phyloP scores from a whole-genome alignment of 495 filamentous ascomycete species.

The Aspergillus homomorphus region DNA sequence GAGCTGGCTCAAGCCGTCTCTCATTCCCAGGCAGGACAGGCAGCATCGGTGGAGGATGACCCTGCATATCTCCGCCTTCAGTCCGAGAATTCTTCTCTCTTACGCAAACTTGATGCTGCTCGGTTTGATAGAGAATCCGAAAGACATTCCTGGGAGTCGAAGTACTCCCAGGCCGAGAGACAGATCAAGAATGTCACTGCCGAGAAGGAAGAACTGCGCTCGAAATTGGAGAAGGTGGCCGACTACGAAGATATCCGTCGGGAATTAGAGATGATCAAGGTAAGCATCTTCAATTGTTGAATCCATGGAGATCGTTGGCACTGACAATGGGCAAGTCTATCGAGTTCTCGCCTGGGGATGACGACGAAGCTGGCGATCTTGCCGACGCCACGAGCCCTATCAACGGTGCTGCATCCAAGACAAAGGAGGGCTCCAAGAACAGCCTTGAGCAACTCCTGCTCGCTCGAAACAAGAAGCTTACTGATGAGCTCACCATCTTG shows the following conservation, averaged over 20 bases:
- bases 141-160: constrained; percentile 68
- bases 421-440: constrained; percentile 59
- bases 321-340: constrained; percentile 59
- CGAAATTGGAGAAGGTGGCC: constrained; percentile 80
- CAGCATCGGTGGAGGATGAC: constrained; percentile 72
- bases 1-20: constrained; percentile 88
- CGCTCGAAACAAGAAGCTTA: constrained; percentile 91
- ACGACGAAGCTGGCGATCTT: constrained; percentile 57
- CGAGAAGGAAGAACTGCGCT: constrained; percentile 73
- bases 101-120: constrained; percentile 80
- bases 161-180: constrained; percentile 50
- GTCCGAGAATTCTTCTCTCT: constrained; percentile 86
- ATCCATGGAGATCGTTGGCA: not conserved
- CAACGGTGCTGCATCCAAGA: constrained; percentile 51
- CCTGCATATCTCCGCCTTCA: constrained; percentile 78
- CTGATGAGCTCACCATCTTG: constrained; percentile 86
- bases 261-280: constrained; percentile 91
- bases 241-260: constrained; percentile 96
- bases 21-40: constrained; percentile 58
- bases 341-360: constrained; percentile 88
- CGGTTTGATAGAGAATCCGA: constrained; percentile 77
- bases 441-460: constrained; percentile 87
- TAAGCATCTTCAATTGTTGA: constrained; percentile 21
- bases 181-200: constrained; percentile 50
- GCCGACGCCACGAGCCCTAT: constrained; percentile 28